These are phyloP conservation scores for Aspergillus pseudonomiae DNA, from an alignment of 2,329 filamentous ascomycete species.

Conservation along the genomic window DNA sequence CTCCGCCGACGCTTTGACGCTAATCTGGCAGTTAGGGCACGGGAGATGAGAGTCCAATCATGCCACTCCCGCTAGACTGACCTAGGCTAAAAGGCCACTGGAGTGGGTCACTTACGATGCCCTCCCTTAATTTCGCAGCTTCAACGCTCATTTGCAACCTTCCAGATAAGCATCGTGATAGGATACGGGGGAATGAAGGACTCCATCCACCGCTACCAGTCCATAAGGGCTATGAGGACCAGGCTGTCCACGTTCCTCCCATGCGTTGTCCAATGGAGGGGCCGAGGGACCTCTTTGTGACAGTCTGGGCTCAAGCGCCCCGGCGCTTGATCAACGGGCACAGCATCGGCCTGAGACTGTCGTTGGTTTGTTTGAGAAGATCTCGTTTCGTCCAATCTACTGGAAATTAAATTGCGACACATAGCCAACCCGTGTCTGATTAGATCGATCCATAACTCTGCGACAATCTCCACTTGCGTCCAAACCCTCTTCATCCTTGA, in stretches of 20 bases:
- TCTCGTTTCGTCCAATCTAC: conserved; percentile 20
- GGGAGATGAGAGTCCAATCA: conserved; percentile 2
- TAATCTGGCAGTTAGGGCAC: conserved; percentile 1
- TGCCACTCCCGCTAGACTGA: background rate
- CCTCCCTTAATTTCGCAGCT: conserved; percentile 22
- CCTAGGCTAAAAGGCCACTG: background rate
- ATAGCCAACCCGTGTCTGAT: conserved; percentile 16
- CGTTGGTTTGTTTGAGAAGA: conserved; percentile 17
- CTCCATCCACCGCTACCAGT: background rate
- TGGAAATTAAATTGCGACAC: conserved; percentile 19
- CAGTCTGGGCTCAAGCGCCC: background rate
- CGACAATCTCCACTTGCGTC: conserved; percentile 22
- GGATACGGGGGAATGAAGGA: conserved; percentile 7
- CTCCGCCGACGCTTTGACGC: background rate
- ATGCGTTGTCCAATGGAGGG: conserved; percentile 6
- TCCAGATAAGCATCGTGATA: conserved; percentile 30
- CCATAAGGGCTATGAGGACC: background rate
- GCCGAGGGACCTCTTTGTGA: background rate
- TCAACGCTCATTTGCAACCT: conserved; percentile 24
- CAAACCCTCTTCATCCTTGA: conserved; percentile 8
- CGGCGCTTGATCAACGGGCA: conserved; percentile 10
- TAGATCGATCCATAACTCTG: conserved; percentile 19
- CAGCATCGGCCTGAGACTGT: conserved; percentile 12
- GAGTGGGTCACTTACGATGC: conserved; percentile 12
- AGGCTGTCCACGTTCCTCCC: background rate